Evolutionary conservation across 2,329 filamentous ascomycete genomes (phyloP).

Genomic region (Dactylonectria macrodidyma): DNA sequence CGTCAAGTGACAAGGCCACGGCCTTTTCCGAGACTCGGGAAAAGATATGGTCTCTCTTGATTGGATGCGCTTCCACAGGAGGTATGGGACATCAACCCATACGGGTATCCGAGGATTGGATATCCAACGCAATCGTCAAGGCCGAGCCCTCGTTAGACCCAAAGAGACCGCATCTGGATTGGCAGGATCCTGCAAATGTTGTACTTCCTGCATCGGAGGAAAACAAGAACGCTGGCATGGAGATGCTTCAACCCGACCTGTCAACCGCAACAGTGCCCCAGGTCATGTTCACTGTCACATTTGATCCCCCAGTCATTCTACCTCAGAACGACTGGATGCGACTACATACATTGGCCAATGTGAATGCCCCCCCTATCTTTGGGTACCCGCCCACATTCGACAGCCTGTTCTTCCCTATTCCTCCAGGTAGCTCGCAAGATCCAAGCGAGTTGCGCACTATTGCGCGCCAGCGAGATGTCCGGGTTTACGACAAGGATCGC

Average conservation of each 20-base stretch:
- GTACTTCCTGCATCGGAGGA: constrained; percentile 66
- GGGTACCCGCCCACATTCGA: constrained; percentile 68
- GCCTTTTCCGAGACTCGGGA: constrained; percentile 57
- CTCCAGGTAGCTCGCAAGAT: constrained; percentile 64
- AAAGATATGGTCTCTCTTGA: constrained; percentile 76
- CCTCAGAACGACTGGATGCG: constrained; percentile 75
- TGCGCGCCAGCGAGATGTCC: constrained; percentile 62
- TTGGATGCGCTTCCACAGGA: constrained; percentile 73
- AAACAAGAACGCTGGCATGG: constrained; percentile 66
- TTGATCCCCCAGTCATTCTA: constrained; percentile 81
- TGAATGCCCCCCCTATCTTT: constrained; percentile 56
- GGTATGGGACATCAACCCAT: constrained; percentile 70
- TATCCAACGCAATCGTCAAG: constrained; percentile 77
- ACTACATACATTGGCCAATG: constrained; percentile 71
- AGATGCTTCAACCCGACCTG: constrained; percentile 64
- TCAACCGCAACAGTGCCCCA: constrained; percentile 73
- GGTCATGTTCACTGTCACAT: constrained; percentile 80
- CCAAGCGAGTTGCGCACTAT: constrained; percentile 72
- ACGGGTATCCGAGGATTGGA: constrained; percentile 81
- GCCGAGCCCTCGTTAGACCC: constrained; percentile 58
- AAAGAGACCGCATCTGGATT: constrained; percentile 71
- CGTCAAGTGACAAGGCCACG: constrained; percentile 54
- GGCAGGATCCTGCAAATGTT: constrained; percentile 80
- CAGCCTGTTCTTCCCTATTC: constrained; percentile 69
- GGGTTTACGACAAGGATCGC: constrained; percentile 55